Base-by-base conservation (phyloP, 2,329 filamentous ascomycete genomes). In the Aureobasidium sp. region DNA sequence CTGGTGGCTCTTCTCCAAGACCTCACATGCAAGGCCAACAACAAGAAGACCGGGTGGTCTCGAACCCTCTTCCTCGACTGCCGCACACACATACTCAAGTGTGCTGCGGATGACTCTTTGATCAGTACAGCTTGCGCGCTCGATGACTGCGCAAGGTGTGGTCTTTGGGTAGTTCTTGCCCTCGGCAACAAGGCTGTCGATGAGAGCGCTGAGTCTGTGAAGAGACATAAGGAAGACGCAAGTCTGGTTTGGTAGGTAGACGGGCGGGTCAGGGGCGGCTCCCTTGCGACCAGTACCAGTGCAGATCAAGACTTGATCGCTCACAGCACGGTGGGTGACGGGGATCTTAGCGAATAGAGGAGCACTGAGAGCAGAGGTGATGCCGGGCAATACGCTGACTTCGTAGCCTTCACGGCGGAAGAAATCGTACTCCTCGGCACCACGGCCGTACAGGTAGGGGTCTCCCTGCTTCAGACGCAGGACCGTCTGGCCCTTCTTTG, bases 181-280 rank as follows among this genome's bases (percentile, higher is more conserved):
- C 6, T 67, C 67, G 17, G 76, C 73, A 0, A 84, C 88, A 63
- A 99, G 77, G 69, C 89, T 89, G 7, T 81, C 79, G 0, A 97
- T 82, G 1, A 99, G 78, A 0, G 85, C 88, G 3, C 77, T 78
- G 17, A 99, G 86, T 57, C 94, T 84, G 76, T 99, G 94, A 65
- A 99, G 77, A 4, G 91, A 91, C 94, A 99, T 99, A 52, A 99
- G 78, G 67, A 97, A 96, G 4, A 99, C 89, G 0, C 94, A 89
- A 0, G 94, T 97, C 63, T 92, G 83, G 9, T 84, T 88, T 2
- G 81, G 73, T 0, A 92, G 84, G 72, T 86, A 96, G 65, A 87
- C 86, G 0, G 94, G 94, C 37, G 92, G 91, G n/a, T 84, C 79
- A 0, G 92, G 92, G 0, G 90, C 80, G 61, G 84, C 88, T 13